phyloP scores from a whole-genome alignment of 2,329 filamentous ascomycete genomes.

The Ilyonectria sp. region DNA sequence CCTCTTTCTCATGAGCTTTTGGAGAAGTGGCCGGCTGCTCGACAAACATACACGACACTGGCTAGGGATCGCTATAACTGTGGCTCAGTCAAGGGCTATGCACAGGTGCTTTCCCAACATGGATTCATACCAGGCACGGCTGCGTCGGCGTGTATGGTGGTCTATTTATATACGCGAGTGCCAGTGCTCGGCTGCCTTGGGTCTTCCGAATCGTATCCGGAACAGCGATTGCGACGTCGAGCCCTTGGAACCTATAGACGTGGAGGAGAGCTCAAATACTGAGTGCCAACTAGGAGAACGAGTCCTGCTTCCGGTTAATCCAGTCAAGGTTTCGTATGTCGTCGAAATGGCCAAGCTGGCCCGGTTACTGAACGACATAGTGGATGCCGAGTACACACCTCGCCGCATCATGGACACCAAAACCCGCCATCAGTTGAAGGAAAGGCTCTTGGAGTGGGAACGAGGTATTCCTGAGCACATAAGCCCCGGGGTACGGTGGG shows the following conservation, averaged over 20 bases:
- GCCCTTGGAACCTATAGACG: background rate
- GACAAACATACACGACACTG: background rate
- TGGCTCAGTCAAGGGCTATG: background rate
- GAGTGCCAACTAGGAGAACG: background rate
- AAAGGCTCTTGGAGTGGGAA: slow-evolving; percentile 3
- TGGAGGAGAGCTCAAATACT: background rate
- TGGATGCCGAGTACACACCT: slow-evolving; percentile 1
- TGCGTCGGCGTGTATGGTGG: background rate
- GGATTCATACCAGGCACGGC: background rate
- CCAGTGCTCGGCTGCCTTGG: background rate
- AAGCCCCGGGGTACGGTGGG: background rate
- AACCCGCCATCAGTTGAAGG: background rate
- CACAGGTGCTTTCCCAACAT: background rate
- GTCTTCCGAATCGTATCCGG: background rate
- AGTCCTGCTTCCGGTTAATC: background rate
- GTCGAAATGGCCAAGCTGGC: background rate
- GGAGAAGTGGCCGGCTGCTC: background rate
- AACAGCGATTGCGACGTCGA: slow-evolving; percentile 2
- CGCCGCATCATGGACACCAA: background rate
- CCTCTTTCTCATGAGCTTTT: background rate
- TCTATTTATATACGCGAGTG: background rate
- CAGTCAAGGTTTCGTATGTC: background rate
- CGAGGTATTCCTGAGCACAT: background rate
- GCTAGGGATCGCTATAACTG: background rate
- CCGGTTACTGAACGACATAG: background rate